These are phyloP conservation scores for Gentiana straminea DNA, from an alignment of 257 asterid genomes.

Conservation along the genomic window DNA sequence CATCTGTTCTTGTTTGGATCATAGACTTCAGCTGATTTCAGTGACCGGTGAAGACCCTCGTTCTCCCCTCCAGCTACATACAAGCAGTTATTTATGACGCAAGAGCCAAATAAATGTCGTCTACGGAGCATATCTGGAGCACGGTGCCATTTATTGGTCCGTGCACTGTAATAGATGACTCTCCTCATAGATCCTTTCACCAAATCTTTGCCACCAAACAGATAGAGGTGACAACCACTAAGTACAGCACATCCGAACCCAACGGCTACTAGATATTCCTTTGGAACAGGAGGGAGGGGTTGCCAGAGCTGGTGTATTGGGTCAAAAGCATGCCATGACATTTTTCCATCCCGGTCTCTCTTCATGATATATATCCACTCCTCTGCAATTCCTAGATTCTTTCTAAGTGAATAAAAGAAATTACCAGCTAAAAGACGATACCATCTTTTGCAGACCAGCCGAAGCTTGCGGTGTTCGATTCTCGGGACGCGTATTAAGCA, in stretches of 20 bases:
- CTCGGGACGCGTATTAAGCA: slow-evolving; percentile 35
- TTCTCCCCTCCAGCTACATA: slow-evolving; percentile 38
- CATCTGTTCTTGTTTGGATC: slow-evolving; percentile 36
- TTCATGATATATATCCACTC: slow-evolving; percentile 35
- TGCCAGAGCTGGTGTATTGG: slow-evolving; percentile 28
- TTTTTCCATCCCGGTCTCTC: slow-evolving; percentile 31
- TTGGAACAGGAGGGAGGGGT: slow-evolving; percentile 34
- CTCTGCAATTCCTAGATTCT: slow-evolving; percentile 25
- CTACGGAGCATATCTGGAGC: slow-evolving; percentile 39
- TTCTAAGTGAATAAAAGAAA: slow-evolving; percentile 28
- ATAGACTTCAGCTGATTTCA: slow-evolving; percentile 33
- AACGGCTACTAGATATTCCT: slow-evolving; percentile 28
- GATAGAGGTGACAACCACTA: slow-evolving; percentile 29
- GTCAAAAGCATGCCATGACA: slow-evolving; percentile 40
- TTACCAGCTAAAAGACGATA: slow-evolving; percentile 32
- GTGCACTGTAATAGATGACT: slow-evolving; percentile 30
- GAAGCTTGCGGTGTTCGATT: slow-evolving; percentile 24
- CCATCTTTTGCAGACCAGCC: slow-evolving; percentile 37
- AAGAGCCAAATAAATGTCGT: slow-evolving; percentile 28
- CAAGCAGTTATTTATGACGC: slow-evolving; percentile 30
- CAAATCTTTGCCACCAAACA: slow-evolving; percentile 32
- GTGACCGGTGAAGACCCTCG: slow-evolving; percentile 28
- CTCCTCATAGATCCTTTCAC: slow-evolving; percentile 37
- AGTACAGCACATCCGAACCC: slow-evolving; percentile 37
- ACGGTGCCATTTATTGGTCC: slow-evolving; percentile 38